These are phyloP conservation scores for Verticillium isaacii DNA, from an alignment of 2,329 filamentous ascomycete genomes.

Conservation along the genomic window DNA sequence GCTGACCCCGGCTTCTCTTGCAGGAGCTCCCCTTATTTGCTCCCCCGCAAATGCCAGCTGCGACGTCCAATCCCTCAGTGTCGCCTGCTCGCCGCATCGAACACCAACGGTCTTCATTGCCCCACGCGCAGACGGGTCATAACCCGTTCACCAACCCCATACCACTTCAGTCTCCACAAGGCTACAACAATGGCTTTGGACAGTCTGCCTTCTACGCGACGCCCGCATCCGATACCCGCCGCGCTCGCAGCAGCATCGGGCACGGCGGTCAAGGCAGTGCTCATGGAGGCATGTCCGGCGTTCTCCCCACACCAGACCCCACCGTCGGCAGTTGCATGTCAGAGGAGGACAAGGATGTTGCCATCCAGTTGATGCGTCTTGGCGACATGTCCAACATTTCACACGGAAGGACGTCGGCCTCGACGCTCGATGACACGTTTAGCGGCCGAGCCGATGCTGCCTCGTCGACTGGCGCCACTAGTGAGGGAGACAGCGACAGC, in stretches of 20 bases:
- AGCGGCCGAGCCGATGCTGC: slow-evolving; percentile 83
- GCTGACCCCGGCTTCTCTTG: slow-evolving; percentile 22
- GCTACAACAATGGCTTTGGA: slow-evolving; percentile 54
- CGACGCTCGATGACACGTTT: slow-evolving; percentile 88
- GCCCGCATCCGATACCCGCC: slow-evolving; percentile 56
- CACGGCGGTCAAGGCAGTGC: slow-evolving; percentile 11
- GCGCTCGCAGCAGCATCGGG: slow-evolving; percentile 59
- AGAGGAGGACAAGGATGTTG: slow-evolving; percentile 89
- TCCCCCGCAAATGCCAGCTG: slow-evolving; percentile 86
- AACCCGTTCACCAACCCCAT: slow-evolving; percentile 76
- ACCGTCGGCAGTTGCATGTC: slow-evolving; percentile 96
- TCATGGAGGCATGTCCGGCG: slow-evolving; percentile 36
- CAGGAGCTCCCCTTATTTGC: slow-evolving; percentile 95
- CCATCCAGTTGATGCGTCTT: slow-evolving; percentile 92
- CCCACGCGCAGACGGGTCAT: slow-evolving; percentile 70
- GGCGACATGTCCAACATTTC: slow-evolving; percentile 92
- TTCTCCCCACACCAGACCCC: slow-evolving; percentile 92
- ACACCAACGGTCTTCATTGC: slow-evolving; percentile 66
- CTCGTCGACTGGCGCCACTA: slow-evolving; percentile 81
- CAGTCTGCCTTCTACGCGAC: slow-evolving; percentile 58
- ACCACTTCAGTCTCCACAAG: slow-evolving; percentile 79
- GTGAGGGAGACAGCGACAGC: slow-evolving; percentile 67
- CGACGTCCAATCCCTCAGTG: slow-evolving; percentile 94
- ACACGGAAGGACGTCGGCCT: slow-evolving; percentile 87
- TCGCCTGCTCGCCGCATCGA: slow-evolving; percentile 82